Evolutionary conservation across 2,329 filamentous ascomycete species (phyloP).

Genomic region (Paraphaeosphaeria minitans): DNA sequence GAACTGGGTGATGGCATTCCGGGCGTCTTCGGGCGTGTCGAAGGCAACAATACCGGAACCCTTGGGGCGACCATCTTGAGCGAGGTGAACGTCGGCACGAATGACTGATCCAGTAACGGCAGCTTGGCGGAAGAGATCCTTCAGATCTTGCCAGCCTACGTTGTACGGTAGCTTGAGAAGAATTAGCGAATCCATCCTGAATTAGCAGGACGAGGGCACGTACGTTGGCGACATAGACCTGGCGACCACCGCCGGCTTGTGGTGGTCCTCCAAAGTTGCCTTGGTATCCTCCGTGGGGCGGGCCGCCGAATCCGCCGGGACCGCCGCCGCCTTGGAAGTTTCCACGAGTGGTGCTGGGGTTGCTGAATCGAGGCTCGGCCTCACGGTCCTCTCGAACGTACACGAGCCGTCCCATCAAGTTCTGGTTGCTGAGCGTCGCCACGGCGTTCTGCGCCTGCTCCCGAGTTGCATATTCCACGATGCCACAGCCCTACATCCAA

Average conservation of each 20-base stretch:
- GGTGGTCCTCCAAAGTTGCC: conserved; percentile 56
- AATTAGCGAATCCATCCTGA: conserved; percentile 25
- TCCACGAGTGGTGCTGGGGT: conserved; percentile 62
- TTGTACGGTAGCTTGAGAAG: conserved; percentile 86
- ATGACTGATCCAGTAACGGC: conserved; percentile 64
- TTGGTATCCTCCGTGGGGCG: conserved; percentile 47
- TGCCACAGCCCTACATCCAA: conserved; percentile 99
- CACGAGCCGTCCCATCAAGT: conserved; percentile 96
- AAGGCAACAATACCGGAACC: conserved; percentile 97
- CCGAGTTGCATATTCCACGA: conserved; percentile 99
- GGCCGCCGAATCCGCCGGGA: conserved; percentile 31
- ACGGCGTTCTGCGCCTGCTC: conserved; percentile 98
- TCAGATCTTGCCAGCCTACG: conserved; percentile 97
- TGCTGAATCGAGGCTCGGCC: conserved; percentile 94
- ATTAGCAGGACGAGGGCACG: conserved; percentile 58
- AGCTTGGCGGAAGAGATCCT: conserved; percentile 97
- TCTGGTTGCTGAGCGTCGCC: conserved; percentile 97
- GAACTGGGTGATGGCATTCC: conserved; percentile 95
- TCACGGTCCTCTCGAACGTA: conserved; percentile 99
- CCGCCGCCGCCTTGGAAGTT: conserved; percentile 51
- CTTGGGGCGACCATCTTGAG: conserved; percentile 90
- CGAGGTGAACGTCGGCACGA: conserved; percentile 91
- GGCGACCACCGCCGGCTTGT: conserved; percentile 74
- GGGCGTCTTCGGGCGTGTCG: conserved; percentile 91
- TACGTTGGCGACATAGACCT: conserved; percentile 98